phyloP scores from a whole-genome alignment of 2,329 filamentous ascomycete genomes.

The Verticillium tricorpus region DNA sequence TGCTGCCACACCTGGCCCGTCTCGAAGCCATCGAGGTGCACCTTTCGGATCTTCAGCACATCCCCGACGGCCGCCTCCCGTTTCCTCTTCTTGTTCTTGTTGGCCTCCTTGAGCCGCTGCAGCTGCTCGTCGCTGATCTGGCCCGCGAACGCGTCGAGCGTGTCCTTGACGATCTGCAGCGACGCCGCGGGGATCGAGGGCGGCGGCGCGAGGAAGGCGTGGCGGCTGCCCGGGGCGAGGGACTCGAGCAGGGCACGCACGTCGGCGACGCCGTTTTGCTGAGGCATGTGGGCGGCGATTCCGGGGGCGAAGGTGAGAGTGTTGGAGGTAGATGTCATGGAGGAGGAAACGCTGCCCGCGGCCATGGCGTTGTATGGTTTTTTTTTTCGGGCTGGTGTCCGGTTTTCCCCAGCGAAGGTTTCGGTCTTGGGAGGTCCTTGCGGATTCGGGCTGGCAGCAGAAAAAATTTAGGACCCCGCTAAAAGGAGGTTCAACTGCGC shows the following conservation, averaged over 20 bases:
- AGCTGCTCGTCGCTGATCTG: slow-evolving; percentile 71
- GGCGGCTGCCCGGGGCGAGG: slow-evolving; percentile 56
- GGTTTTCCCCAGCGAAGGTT: background rate
- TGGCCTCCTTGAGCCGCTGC: slow-evolving; percentile 59
- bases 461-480: background rate
- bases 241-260: slow-evolving; percentile 50
- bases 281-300: slow-evolving; percentile 27
- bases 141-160: slow-evolving; percentile 72
- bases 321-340: slow-evolving; percentile 60
- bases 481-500: background rate
- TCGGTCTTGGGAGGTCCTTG: background rate
- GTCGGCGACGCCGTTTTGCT: slow-evolving; percentile 27
- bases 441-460: background rate
- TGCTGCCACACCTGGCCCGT: slow-evolving; percentile 93
- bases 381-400: background rate
- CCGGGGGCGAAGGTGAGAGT: slow-evolving; percentile 51
- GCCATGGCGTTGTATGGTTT: slow-evolving; percentile 6
- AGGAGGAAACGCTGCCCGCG: slow-evolving; percentile 50
- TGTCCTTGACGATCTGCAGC: slow-evolving; percentile 71
- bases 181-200: slow-evolving; percentile 63
- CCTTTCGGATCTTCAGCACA: slow-evolving; percentile 70
- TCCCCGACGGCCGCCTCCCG: slow-evolving; percentile 26
- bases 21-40: slow-evolving; percentile 84
- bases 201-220: slow-evolving; percentile 73
- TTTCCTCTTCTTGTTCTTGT: slow-evolving; percentile 70